A percentile compares a stretch with the other conserved stretches of the same genome.
Conservation (phyloP, 2,329 filamentous ascomycete species). For the Ophiostoma ulmi region DNA sequence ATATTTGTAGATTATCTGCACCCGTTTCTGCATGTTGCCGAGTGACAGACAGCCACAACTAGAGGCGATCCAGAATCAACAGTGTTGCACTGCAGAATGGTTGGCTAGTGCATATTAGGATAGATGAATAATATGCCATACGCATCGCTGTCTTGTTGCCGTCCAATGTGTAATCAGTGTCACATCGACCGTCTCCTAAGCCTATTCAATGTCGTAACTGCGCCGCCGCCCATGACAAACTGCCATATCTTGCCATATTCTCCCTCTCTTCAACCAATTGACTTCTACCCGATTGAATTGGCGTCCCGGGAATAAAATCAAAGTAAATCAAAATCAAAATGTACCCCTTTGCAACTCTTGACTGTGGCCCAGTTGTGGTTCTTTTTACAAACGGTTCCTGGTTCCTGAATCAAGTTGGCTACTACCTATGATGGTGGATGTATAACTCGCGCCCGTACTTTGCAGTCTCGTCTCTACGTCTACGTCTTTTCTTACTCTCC, state of each 20-base stretch:
- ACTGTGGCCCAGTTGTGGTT: not conserved
- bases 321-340: not conserved
- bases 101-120: not conserved
- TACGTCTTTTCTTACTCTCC: not conserved
- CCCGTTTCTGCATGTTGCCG: not conserved
- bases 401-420: not conserved
- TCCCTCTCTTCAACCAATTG: not conserved
- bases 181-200: not conserved
- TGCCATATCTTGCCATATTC: not conserved
- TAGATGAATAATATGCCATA: not conserved
- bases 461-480: not conserved
- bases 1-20: not conserved
- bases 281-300: not conserved
- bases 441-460: not conserved
- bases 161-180: not conserved
- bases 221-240: not conserved
- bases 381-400: conserved; percentile 5
- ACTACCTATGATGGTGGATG: not conserved
- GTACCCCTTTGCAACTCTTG: not conserved
- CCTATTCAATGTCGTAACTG: not conserved
- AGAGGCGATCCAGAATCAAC: not conserved
- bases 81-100: not conserved
- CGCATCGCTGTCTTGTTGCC: not conserved
- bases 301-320: not conserved
- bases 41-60: not conserved